phyloP scores from a whole-genome alignment of 2,329 filamentous ascomycete genomes.

The Alternaria solani region DNA sequence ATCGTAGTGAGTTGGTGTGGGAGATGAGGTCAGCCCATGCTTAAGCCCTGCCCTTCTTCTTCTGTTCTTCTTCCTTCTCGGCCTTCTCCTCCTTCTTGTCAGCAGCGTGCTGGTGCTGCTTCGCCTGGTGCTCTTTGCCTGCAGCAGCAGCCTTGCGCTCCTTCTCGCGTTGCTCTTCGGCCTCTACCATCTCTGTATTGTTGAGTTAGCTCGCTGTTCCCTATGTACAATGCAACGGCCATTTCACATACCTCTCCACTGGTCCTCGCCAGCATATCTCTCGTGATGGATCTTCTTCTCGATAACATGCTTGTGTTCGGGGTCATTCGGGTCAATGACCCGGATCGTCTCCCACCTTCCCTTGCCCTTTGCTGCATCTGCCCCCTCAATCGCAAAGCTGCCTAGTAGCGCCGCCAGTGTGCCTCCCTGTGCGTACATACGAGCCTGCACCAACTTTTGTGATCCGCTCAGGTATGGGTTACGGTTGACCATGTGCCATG shows the following conservation, averaged over 20 bases:
- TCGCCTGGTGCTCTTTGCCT: slow-evolving; percentile 24
- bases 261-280: slow-evolving; percentile 85
- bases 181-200: slow-evolving; percentile 76
- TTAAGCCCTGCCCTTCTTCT: slow-evolving; percentile 30
- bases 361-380: slow-evolving; percentile 77
- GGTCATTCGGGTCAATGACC: slow-evolving; percentile 81
- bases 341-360: slow-evolving; percentile 86
- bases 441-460: slow-evolving; percentile 93
- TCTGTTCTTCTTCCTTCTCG: slow-evolving; percentile 30
- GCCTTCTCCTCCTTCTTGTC: slow-evolving; percentile 34
- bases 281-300: slow-evolving; percentile 90
- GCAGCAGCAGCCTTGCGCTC: slow-evolving; percentile 54
- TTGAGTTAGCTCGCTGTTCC: slow-evolving; percentile 24
- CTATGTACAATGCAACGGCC: background rate
- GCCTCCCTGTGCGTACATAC: slow-evolving; percentile 91
- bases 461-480: slow-evolving; percentile 75
- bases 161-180: slow-evolving; percentile 72
- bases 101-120: slow-evolving; percentile 28
- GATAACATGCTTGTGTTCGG: slow-evolving; percentile 80
- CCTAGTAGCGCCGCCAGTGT: slow-evolving; percentile 85
- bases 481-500: slow-evolving; percentile 77
- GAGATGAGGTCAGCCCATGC: background rate
- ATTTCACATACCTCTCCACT: slow-evolving; percentile 79
- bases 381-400: slow-evolving; percentile 81
- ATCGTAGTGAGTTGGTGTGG: background rate